A percentile compares a stretch with the other conserved stretches of the same genome.
phyloP scores from a whole-genome alignment of 208 protist species.

The Leptomonas seymouri region DNA sequence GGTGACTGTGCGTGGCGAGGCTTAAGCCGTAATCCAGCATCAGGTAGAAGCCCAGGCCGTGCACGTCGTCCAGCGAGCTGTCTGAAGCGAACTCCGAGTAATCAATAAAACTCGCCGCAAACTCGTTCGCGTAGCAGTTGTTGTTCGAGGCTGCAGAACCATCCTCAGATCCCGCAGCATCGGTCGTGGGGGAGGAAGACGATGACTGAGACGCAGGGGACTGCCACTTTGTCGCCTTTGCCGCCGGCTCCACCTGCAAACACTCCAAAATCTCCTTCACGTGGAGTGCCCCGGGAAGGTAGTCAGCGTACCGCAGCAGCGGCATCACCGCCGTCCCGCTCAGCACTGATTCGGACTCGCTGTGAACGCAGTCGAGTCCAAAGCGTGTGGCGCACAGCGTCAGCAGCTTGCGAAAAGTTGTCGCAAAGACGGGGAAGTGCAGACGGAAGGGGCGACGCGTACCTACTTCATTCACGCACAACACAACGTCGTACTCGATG shows the following conservation, averaged over 20 bases:
- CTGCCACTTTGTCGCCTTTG: slow-evolving; percentile 31
- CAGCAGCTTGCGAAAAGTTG: slow-evolving; percentile 76
- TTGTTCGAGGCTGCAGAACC: slow-evolving; percentile 1
- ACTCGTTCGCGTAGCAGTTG: slow-evolving; percentile 35
- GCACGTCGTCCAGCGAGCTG: slow-evolving; percentile 60
- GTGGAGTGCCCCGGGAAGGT: slow-evolving; percentile 74
- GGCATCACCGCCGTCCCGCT: slow-evolving; percentile 68
- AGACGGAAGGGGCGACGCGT: slow-evolving; percentile 50
- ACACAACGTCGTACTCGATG: slow-evolving; percentile 78
- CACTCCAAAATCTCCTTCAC: slow-evolving; percentile 71
- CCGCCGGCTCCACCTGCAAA: slow-evolving; percentile 44
- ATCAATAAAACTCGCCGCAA: slow-evolving; percentile 76
- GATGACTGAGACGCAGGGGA: background rate
- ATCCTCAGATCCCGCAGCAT: background rate
- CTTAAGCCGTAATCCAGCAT: slow-evolving; percentile 75
- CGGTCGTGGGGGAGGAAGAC: background rate
- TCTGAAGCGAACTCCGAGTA: slow-evolving; percentile 76
- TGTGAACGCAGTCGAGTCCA: slow-evolving; percentile 49
- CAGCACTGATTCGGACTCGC: slow-evolving; percentile 52
- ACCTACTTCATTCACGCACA: slow-evolving; percentile 66
- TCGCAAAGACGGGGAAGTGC: slow-evolving; percentile 65
- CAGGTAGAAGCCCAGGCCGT: slow-evolving; percentile 79
- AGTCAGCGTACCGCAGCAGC: slow-evolving; percentile 83
- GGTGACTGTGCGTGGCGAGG: slow-evolving; percentile 78
- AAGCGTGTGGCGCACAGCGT: slow-evolving; percentile 73